Base-by-base conservation (phyloP, 2,329 filamentous ascomycete species). In the Lomentospora prolificans region DNA sequence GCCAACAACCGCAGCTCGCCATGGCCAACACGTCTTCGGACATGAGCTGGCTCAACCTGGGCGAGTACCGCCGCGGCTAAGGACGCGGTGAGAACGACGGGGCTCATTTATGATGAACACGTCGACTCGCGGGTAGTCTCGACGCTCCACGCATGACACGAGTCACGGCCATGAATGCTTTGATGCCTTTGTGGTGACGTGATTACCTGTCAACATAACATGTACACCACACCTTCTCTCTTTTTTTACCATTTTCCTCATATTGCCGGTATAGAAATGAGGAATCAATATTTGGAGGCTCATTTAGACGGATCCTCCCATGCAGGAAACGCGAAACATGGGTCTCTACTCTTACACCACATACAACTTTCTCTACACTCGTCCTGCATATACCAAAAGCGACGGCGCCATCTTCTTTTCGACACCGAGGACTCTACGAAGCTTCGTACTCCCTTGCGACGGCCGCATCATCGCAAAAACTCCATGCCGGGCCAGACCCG, bases 41-140 rank as follows among this genome's bases (percentile, higher is more conserved):
- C 67, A 88, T 90, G 85, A 89, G 85, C 69, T 91, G 87, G 87
- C 70, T 91, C 60, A 90, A 90, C 64, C 75, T 90, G 17, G 84
- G 82, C 50, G 78, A 79, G 28, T 58, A 60, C 36, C 55, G 51
- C n/a, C 57, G 58, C 12, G 50, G 33, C 17, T 59, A 55, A 59
- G 17, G 3, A 17, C 12, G 12, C 36, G 7, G n/a, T 7, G n/a
- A 10, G 44, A 22, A 33, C 30, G 17, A 27, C 19, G 17, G 17
- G 7, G 8, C 30, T 48, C 33, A 12, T 22, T 55, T 8, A 19
- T 55, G 22, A 25, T 46, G 22, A 44, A 14, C 12, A n/a, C 27
- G 36, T 55, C 39, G 31, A 27, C 51, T 24, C 24, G 19, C 46
- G 19, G 22, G 22, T 22, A 24, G 17, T 51, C 12, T 51, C 50